Conservation (phyloP, 2,329 filamentous ascomycete genomes). For the Exophiala lecanii-corni region DNA sequence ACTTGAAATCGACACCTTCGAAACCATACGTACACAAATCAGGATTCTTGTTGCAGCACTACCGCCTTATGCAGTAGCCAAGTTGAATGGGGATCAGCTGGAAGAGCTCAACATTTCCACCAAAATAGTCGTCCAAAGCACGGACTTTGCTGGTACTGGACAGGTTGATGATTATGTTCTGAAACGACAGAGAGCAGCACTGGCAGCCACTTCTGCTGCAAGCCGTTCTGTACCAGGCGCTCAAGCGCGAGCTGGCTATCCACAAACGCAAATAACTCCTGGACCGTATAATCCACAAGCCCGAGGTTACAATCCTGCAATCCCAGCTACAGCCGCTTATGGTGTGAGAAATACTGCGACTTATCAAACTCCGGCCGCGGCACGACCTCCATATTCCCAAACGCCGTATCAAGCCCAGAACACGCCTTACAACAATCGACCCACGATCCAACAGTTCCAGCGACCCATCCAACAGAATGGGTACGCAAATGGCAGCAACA, state of each 20-base stretch:
- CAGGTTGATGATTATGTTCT: constrained; percentile 71
- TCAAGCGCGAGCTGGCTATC: constrained; percentile 21
- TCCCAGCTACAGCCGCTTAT: constrained; percentile 29
- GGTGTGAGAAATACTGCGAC: constrained; percentile 28
- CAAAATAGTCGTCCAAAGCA: constrained; percentile 66
- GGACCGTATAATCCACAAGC: constrained; percentile 21
- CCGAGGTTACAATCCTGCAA: constrained; percentile 19
- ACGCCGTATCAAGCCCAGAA: constrained; percentile 33
- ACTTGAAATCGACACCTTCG: constrained; percentile 58
- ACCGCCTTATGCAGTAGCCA: constrained; percentile 80
- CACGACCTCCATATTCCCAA: constrained; percentile 34
- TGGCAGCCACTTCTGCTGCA: constrained; percentile 30
- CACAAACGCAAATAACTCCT: constrained; percentile 15
- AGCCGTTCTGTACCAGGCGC: constrained; percentile 26
- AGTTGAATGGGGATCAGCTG: constrained; percentile 80
- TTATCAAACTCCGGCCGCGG: constrained; percentile 33
- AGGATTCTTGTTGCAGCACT: constrained; percentile 67
- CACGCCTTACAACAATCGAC: constrained; percentile 32
- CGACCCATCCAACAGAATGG: constrained; percentile 36
- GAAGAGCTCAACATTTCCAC: constrained; percentile 77
- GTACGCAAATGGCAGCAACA: constrained; percentile 1
- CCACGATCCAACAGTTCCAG: constrained; percentile 38
- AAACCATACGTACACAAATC: constrained; percentile 70
- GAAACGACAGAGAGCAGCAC: constrained; percentile 41
- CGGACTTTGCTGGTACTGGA: constrained; percentile 72